These are phyloP conservation scores for Galerina sulciceps DNA, from an alignment of 768 basidiomycete genomes.

Conservation along the genomic window DNA sequence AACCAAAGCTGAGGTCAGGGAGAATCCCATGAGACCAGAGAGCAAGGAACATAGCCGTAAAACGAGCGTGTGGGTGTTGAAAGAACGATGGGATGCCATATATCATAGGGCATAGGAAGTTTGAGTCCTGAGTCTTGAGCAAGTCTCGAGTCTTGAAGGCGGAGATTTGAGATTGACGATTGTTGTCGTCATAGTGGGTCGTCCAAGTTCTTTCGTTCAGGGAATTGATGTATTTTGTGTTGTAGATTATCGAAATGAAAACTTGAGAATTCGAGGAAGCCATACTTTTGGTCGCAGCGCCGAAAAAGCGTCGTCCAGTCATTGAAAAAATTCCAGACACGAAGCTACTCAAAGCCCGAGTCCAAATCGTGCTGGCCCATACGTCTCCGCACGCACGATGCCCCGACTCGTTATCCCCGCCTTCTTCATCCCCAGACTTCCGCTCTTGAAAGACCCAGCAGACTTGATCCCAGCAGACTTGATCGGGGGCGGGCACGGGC, in stretches of 20 bases:
- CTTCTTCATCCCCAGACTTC: constrained; percentile 49
- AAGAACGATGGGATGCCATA: too few species aligned
- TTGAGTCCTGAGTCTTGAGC: too few species aligned
- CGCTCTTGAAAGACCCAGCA: constrained; percentile 52
- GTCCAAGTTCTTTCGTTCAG: neutral
- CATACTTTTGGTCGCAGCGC: neutral
- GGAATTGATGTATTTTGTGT: neutral
- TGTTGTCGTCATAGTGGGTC: neutral
- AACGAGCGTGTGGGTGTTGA: too few species aligned
- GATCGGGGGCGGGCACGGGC: constrained; percentile 84
- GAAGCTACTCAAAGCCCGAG: constrained; percentile 27
- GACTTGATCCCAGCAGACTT: constrained; percentile 59
- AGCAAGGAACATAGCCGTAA: too few species aligned
- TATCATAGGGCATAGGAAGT: too few species aligned
- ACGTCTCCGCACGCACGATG: constrained; percentile 70
- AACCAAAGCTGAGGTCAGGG: too few species aligned
- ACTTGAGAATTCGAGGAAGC: neutral
- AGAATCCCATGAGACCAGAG: too few species aligned
- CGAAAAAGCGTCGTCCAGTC: neutral
- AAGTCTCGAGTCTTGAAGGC: too few species aligned
- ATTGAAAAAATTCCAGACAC: neutral
- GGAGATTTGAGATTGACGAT: neutral
- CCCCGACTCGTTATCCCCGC: constrained; percentile 26
- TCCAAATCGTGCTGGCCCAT: constrained; percentile 62
- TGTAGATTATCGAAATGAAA: neutral